Evolutionary conservation across 345 rosid genomes (phyloP), one percentile per base, ranked within the genome.

Genomic region (Sisymbrium irio): DNA sequence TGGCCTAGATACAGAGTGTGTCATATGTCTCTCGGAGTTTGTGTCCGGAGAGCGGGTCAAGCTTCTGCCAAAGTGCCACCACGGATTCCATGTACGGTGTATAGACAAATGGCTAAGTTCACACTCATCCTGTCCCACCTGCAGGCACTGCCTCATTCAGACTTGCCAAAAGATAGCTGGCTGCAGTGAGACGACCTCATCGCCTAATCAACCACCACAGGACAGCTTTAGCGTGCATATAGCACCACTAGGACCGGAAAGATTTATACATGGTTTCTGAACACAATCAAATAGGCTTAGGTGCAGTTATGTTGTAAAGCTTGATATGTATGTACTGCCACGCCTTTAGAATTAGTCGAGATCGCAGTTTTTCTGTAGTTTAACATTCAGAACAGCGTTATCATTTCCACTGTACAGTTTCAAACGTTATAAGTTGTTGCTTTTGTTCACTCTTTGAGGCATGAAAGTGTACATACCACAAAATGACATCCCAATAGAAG

Each of bases 101-200:
- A 89, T 94, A 36, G 97, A 94, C 83, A 89, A 77, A 68, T 94
- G 98, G 98, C 87, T 94, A 1, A 82, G 88, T 47, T 79, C 96
- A 5, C 98, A 91, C 76, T 87, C 98, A 15, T 91, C 97, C 2
- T 94, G 98, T 73, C 98, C 98, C n/a, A 91, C 92, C 10, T 94
- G 98, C 84, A 83, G 98, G 68, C 88, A 84, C 82, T 89, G 96
- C 79, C 86, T 90, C 55, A 77, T 86, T 9, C 88, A 84, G 65
- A 89, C 92, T 3, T 89, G 91, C 69, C 92, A 85, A n/a, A 90
- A 90, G 83, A 90, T 89, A 71, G 90, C 77, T 22, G 85, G 88
- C 2, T 83, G 82, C 44, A 73, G 74, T 14, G 86, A 78, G 71
- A 67, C 77, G 40, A 71, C 79, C 77, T 45, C 92, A 37, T 68